Evolutionary conservation across 1,284 basidiomycete species (phyloP).

Genomic region (Sporisorium sorghi): DNA sequence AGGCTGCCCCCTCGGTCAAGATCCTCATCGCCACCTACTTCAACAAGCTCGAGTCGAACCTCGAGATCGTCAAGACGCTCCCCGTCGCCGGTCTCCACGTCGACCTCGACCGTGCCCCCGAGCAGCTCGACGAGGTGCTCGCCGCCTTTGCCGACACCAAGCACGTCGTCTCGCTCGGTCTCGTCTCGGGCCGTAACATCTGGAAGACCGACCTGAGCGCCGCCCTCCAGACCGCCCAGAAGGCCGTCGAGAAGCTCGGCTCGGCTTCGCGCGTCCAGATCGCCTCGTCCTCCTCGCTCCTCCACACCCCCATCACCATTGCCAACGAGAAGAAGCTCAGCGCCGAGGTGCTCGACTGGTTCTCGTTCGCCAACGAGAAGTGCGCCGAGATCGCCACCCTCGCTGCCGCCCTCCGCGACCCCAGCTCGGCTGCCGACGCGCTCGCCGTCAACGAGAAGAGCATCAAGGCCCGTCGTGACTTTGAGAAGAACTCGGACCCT

Average conservation of each 20-base stretch:
- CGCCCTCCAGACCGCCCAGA: conserved; percentile 85
- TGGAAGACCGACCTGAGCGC: conserved; percentile 97
- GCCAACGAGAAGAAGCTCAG: conserved; percentile 93
- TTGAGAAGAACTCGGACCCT: conserved; percentile 94
- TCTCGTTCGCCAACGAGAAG: conserved; percentile 98
- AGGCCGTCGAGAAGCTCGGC: conserved; percentile 73
- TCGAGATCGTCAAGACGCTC: conserved; percentile 90
- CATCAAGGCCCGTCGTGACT: conserved; percentile 94
- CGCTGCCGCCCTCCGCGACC: conserved; percentile 72
- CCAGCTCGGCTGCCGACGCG: conserved; percentile 52
- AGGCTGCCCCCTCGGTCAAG: conserved; percentile 80
- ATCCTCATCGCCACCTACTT: conserved; percentile 94
- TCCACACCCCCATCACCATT: conserved; percentile 97
- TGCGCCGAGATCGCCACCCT: conserved; percentile 88
- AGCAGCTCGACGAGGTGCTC: conserved; percentile 86
- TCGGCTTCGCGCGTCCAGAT: conserved; percentile 80
- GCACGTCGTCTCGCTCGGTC: conserved; percentile 89
- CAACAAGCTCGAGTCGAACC: conserved; percentile 91
- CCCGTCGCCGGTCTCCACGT: conserved; percentile 95
- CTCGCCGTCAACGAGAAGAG: conserved; percentile 79
- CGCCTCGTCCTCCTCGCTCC: conserved; percentile 95
- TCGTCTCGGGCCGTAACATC: conserved; percentile 98
- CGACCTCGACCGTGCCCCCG: conserved; percentile 89
- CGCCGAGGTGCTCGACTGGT: conserved; percentile 93
- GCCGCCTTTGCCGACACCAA: conserved; percentile 75